Evolutionary conservation across 2,329 filamentous ascomycete species (phyloP).

Genomic region (Neofusicoccum laricinum): DNA sequence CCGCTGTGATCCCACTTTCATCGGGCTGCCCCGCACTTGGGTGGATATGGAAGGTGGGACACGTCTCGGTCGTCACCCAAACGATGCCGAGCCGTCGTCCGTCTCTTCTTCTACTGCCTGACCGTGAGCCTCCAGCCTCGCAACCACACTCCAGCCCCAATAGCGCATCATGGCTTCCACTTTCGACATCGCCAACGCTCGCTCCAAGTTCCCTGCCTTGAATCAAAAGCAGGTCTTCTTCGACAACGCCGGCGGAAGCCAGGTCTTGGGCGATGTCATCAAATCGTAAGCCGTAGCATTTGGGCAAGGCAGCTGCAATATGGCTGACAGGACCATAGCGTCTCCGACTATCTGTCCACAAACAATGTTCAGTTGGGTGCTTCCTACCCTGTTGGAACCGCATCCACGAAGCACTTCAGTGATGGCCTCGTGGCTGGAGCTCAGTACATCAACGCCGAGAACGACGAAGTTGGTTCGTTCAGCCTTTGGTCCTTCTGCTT

Average conservation of each 20-base stretch:
- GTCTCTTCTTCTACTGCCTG: background rate
- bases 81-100: background rate
- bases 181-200: slow-evolving; percentile 56
- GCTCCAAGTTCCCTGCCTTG: slow-evolving; percentile 67
- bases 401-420: slow-evolving; percentile 59
- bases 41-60: slow-evolving; percentile 1
- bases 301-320: background rate
- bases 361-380: slow-evolving; percentile 76
- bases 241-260: slow-evolving; percentile 76
- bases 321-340: slow-evolving; percentile 39
- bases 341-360: slow-evolving; percentile 62
- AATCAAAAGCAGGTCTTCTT: slow-evolving; percentile 66
- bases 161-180: slow-evolving; percentile 25
- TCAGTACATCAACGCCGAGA: slow-evolving; percentile 65
- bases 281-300: slow-evolving; percentile 52
- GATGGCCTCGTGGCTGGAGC: slow-evolving; percentile 64
- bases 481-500: background rate
- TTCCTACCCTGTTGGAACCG: slow-evolving; percentile 60
- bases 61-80: background rate
- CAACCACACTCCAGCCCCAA: background rate
- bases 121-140: background rate
- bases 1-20: background rate
- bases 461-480: slow-evolving; percentile 60
- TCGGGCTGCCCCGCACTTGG: slow-evolving; percentile 1
- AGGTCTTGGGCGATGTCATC: slow-evolving; percentile 64